A percentile compares a stretch with the other conserved stretches of the same genome.
Conservation (phyloP, 805 yeast species). For the Danielia oregonensis region DNA sequence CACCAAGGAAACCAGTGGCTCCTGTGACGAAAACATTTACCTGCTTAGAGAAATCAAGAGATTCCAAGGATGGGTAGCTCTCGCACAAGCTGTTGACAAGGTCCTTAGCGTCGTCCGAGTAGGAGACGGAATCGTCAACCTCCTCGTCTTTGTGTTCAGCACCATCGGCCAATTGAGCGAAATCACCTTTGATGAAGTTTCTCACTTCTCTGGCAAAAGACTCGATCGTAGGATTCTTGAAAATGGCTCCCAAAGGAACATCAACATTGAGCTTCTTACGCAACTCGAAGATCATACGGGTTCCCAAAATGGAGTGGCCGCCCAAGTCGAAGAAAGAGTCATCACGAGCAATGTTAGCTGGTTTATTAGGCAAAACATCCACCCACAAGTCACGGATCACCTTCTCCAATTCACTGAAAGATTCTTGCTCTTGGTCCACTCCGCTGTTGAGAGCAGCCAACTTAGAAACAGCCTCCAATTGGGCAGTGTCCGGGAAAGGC, state of each 20-base stretch:
- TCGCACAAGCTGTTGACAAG: conserved; percentile 39
- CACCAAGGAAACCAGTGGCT: conserved; percentile 93
- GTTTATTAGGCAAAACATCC: conserved; percentile 76
- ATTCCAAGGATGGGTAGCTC: conserved; percentile 44
- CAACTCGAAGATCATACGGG: conserved; percentile 92
- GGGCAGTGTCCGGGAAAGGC: conserved; percentile 91
- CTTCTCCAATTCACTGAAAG: conserved; percentile 61
- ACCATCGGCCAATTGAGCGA: conserved; percentile 39
- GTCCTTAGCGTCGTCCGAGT: conserved; percentile 71
- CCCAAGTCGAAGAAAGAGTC: conserved; percentile 97
- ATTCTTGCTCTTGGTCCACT: conserved; percentile 40
- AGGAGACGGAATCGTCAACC: conserved; percentile 23
- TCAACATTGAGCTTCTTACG: conserved; percentile 75
- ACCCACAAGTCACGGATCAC: conserved; percentile 82
- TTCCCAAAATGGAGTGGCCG: conserved; percentile 96
- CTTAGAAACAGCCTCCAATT: conserved; percentile 70
- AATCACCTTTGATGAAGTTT: conserved; percentile 48
- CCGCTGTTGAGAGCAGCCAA: conserved; percentile 37
- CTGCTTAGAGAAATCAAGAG: conserved; percentile 29
- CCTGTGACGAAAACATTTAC: conserved; percentile 86
- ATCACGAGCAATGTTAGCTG: conserved; percentile 67
- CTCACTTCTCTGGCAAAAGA: conserved; percentile 74
- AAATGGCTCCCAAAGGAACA: conserved; percentile 84
- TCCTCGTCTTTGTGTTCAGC: conserved; percentile 22
- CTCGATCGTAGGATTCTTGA: conserved; percentile 82